Base-by-base conservation (phyloP, 129 eudicot species). In the Solidago caesia region DNA sequence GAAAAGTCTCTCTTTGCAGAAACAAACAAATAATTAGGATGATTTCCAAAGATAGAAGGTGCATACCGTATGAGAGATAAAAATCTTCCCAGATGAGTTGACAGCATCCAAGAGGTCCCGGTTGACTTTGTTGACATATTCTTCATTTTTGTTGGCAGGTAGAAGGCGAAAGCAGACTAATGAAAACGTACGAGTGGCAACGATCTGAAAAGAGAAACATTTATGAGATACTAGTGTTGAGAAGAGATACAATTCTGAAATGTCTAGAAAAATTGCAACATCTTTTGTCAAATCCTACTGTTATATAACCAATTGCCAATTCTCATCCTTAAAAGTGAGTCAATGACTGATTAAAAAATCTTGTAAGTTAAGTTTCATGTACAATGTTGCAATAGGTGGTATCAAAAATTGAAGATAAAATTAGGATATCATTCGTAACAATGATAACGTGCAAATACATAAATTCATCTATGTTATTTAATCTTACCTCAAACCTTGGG, bases 21-120 rank as follows among this genome's bases (percentile, higher is more conserved):
- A 42, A 66, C 68, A 42, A 21, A 53, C 46, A n/a, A 11, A 10
- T 39, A 49, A 14, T 26, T 57, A 45, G 55, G 12, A 57, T 33
- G 33, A 55, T 44, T 45, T 57, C 13, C 26, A 6, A 74, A 72
- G n/a, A 4, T 16, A 51, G 47, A 58, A 55, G 57, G 27, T 58
- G 10, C 75, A 67, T 90, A 94, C 99, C 63, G 99, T 95, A 83
- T 95, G 99, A 77, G 99, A 91, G 67, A 95, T 84, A 83, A 87
- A 91, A 48, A 87, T 78, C 65, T 87, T 87, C 77, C 99, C 97
- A 0, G 92, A 87, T 46, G 96, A 86, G 85, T 95, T 95, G 4
- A 87, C 91, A 13, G 89, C 89, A 63, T 91, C 96, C 82, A 95
- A 81, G 57, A 95, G 81, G 64, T 84, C 87, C 26, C 52, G 88